Conservation (phyloP, 2,329 filamentous ascomycete genomes). For the Penicillium vulpinum region DNA sequence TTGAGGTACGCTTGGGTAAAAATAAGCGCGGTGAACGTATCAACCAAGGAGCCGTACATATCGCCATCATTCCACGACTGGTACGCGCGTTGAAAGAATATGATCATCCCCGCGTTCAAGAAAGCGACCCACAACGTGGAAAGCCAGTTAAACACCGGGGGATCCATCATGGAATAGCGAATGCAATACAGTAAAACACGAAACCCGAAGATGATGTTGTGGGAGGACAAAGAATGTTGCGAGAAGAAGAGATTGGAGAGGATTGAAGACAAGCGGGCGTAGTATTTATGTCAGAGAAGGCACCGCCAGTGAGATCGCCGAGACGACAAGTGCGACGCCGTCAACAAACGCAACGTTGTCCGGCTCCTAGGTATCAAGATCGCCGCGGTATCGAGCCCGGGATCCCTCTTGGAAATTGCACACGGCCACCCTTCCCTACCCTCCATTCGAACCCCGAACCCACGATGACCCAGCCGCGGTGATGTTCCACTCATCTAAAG, state of each 20-base stretch:
- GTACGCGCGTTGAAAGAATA: too few species aligned
- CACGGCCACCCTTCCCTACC: neutral
- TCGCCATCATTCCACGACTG: too few species aligned
- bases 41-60: too few species aligned
- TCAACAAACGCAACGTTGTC: too few species aligned
- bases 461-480: neutral
- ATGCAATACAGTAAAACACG: neutral
- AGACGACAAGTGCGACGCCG: neutral
- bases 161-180: neutral
- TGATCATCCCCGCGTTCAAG: too few species aligned
- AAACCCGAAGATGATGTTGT: neutral
- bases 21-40: too few species aligned
- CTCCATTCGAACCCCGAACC: neutral
- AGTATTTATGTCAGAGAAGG: neutral
- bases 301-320: neutral
- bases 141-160: too few species aligned
- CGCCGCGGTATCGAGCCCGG: neutral
- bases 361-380: too few species aligned
- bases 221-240: neutral
- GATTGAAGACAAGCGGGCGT: neutral
- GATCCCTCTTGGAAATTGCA: neutral
- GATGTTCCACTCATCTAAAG: neutral
- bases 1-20: too few species aligned
- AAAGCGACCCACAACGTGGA: too few species aligned
- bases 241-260: neutral